Evolutionary conservation across 257 asterid genomes (phyloP), one percentile per base, ranked within the genome.

Genomic region (Solanum microdontum): DNA sequence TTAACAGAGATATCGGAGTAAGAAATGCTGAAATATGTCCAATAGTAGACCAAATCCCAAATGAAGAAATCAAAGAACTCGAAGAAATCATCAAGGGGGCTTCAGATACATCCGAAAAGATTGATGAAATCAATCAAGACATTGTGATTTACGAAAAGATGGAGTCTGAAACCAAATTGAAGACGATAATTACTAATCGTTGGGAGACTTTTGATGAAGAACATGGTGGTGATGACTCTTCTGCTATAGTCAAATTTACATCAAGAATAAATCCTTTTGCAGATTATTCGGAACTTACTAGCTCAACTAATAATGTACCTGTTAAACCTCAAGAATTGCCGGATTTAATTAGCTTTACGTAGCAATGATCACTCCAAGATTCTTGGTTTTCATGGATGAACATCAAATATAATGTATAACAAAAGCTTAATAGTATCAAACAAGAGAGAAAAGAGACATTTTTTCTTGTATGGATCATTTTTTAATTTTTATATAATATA

Each of bases 1-100:
- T 90, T 66, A 95, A 98, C 34, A 90, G 87, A 28, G 94, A 90
- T 33, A 93, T 94, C 1, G 94, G 98, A 4, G 94, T 93, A 2
- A 87, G 87, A 19, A 92, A 93, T 23, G 96, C 95, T 8, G 48
- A 91, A 1, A 91, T 93, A 4, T 89, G 92, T 13, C 94, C 98
- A 1, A 87, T 87, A 11, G 89, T 92, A 7, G 95, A 94, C 7
- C 87, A 91, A 9, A 90, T 97, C 1, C 93, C 98, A 0, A 91
- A 91, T 1, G 94, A 91, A 64, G 96, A 94, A 24, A 90, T 97
- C 23, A 90, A 33, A 8, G 94, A 94, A 33, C 92, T 97, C 9
- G 94, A 94, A 89, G 85, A 74, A 33, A 24, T 82, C 36, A 82
- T 96, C 55, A 86, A 72, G 34, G 91, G 90, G 13, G 90, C 89